Percentiles rank a stretch among this genome's conserved stretches.
phyloP scores from a whole-genome alignment of 2,329 filamentous ascomycete genomes.

The Cordyceps farinosa region DNA sequence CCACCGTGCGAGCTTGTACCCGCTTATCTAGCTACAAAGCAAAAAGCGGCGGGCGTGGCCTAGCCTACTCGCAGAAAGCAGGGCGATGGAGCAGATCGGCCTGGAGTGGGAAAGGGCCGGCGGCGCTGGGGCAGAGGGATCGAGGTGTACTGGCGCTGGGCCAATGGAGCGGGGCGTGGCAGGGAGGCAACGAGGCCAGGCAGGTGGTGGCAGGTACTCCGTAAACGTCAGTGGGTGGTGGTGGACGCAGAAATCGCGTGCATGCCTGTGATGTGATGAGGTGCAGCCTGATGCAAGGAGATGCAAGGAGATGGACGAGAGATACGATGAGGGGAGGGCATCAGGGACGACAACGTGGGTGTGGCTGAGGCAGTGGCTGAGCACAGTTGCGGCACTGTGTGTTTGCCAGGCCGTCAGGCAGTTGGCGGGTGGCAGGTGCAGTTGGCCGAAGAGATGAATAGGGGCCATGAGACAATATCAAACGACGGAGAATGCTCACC shows the following conservation, averaged over 20 bases:
- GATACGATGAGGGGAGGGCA: neutral
- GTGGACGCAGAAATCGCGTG: too few species aligned
- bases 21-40: neutral
- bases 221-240: too few species aligned
- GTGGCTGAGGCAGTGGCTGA: constrained; percentile 2
- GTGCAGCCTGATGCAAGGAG: neutral
- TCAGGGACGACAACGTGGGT: neutral
- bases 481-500: neutral
- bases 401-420: neutral
- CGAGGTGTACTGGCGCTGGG: neutral
- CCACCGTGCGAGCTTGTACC: constrained; percentile 3
- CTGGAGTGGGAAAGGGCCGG: neutral
- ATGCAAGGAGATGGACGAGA: neutral
- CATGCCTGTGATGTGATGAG: neutral
- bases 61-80: neutral
- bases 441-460: neutral
- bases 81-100: constrained; percentile 3
- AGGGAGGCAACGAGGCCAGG: too few species aligned
- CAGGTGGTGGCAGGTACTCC: too few species aligned
- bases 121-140: neutral
- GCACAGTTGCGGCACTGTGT: neutral
- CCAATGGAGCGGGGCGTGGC: neutral
- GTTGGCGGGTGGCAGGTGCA: neutral
- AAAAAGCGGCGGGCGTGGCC: neutral
- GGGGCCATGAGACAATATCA: neutral